Percentiles rank a stretch among this genome's conserved stretches.
phyloP scores from a whole-genome alignment of 495 filamentous ascomycete species.

The Cercophora samala region DNA sequence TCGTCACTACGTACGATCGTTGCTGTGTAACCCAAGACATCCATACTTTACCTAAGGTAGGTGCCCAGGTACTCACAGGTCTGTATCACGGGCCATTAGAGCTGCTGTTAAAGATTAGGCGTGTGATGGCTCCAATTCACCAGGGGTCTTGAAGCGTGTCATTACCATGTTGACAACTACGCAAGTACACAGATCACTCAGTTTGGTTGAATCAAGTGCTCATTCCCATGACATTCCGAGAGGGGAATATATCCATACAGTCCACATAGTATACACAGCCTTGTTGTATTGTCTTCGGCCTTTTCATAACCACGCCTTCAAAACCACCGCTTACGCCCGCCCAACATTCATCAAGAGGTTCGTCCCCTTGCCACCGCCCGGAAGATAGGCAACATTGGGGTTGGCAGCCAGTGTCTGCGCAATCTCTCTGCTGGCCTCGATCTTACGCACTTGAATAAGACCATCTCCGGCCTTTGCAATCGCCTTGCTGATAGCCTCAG shows the following conservation, averaged over 20 bases:
- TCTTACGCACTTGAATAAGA: conserved; percentile 89
- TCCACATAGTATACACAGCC: conserved; percentile 31
- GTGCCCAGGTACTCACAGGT: too few relatives aligned
- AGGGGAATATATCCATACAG: conserved; percentile 28
- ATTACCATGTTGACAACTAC: too few relatives aligned
- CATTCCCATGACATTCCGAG: conserved; percentile 22
- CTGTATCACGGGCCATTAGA: too few relatives aligned
- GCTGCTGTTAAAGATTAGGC: too few relatives aligned
- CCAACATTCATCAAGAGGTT: conserved; percentile 56
- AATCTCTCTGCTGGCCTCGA: conserved; percentile 96
- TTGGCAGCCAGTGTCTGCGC: conserved; percentile 84
- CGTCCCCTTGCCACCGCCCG: conserved; percentile 66
- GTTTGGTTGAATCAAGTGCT: conserved; percentile 5
- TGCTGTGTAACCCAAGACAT: too few relatives aligned
- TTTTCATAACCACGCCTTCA: conserved; percentile 4
- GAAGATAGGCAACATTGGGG: conserved; percentile 94
- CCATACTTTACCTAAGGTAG: too few relatives aligned
- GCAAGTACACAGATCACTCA: neutral
- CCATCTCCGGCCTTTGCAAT: conserved; percentile 91
- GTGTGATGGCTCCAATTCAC: too few relatives aligned
- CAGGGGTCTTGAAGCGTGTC: too few relatives aligned
- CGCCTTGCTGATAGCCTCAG: conserved; percentile 88
- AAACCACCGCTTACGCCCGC: conserved; percentile 28
- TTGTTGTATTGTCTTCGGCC: conserved; percentile 15
- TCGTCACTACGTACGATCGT: too few relatives aligned